These are phyloP conservation scores for Colletotrichum agaves DNA, from an alignment of 2,329 filamentous ascomycete genomes.

Conservation along the genomic window DNA sequence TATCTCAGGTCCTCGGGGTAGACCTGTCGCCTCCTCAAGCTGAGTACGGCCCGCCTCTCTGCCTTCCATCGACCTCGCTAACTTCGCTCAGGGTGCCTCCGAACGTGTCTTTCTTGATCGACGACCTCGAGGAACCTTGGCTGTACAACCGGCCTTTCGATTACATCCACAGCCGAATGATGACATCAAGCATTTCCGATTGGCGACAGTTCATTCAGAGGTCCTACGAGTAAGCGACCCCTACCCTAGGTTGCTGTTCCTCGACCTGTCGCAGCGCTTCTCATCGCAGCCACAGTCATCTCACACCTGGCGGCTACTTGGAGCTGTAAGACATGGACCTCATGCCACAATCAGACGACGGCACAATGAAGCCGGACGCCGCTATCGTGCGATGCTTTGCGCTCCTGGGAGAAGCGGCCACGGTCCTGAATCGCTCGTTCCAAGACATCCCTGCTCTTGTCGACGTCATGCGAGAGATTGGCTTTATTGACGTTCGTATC, in stretches of 20 bases:
- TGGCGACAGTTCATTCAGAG: not conserved
- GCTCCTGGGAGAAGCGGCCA: not conserved
- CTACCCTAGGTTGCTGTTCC: accelerated
- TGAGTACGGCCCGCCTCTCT: not conserved
- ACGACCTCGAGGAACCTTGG: not conserved
- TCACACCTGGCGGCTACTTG: not conserved
- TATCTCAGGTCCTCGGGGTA: not conserved
- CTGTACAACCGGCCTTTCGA: not conserved
- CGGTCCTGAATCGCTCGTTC: not conserved
- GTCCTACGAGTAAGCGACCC: not conserved
- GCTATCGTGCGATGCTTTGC: not conserved
- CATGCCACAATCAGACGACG: not conserved
- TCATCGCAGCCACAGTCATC: not conserved
- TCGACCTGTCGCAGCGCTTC: not conserved
- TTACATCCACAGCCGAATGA: slow-evolving; percentile 1
- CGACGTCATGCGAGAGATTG: not conserved
- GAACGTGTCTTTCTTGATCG: not conserved
- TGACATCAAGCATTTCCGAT: not conserved
- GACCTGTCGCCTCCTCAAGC: not conserved
- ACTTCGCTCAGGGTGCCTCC: not conserved
- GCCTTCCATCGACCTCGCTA: accelerated
- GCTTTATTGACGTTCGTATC: not conserved
- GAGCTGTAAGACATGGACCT: not conserved
- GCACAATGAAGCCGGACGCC: not conserved
- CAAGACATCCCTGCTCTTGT: not conserved